A percentile compares a stretch with the other conserved stretches of the same genome.
Conservation (phyloP, 768 basidiomycete genomes). For the Psilocybe cubensis region DNA sequence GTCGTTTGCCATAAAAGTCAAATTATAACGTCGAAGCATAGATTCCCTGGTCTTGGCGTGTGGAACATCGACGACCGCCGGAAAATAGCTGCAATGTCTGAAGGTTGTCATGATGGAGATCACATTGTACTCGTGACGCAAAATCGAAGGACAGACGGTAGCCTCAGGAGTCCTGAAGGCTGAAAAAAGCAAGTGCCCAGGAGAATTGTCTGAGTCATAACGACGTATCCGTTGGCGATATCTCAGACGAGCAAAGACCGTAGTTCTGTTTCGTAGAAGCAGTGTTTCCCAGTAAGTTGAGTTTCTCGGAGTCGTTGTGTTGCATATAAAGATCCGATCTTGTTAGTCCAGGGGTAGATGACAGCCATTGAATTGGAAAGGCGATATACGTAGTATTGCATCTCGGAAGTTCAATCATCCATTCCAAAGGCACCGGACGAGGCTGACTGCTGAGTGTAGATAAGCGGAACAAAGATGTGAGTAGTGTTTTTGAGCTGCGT, state of each 20-base stretch:
- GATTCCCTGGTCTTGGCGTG: slow-evolving; percentile 11
- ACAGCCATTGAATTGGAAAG: background rate
- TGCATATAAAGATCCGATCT: background rate
- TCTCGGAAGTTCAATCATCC: background rate
- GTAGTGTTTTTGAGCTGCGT: background rate
- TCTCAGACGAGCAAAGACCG: background rate
- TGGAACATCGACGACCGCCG: background rate
- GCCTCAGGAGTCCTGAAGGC: too few species aligned
- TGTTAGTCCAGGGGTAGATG: background rate
- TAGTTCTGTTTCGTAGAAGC: background rate
- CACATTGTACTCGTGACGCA: too few species aligned
- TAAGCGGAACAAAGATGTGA: background rate
- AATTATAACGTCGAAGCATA: background rate
- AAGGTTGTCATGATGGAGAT: background rate
- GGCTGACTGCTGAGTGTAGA: background rate
- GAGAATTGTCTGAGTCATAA: background rate
- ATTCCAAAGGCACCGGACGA: background rate
- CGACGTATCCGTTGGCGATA: background rate
- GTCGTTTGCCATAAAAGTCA: slow-evolving; percentile 3
- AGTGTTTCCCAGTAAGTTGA: background rate
- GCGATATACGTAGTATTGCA: background rate
- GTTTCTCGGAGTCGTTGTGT: too few species aligned
- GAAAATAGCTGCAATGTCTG: slow-evolving; percentile 5
- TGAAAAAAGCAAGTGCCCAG: too few species aligned
- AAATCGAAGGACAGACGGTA: too few species aligned